Percentiles rank a stretch among this genome's conserved stretches.
Evolutionary conservation across 768 basidiomycete genomes (phyloP).

Genomic region (Butyriboletus loyo): DNA sequence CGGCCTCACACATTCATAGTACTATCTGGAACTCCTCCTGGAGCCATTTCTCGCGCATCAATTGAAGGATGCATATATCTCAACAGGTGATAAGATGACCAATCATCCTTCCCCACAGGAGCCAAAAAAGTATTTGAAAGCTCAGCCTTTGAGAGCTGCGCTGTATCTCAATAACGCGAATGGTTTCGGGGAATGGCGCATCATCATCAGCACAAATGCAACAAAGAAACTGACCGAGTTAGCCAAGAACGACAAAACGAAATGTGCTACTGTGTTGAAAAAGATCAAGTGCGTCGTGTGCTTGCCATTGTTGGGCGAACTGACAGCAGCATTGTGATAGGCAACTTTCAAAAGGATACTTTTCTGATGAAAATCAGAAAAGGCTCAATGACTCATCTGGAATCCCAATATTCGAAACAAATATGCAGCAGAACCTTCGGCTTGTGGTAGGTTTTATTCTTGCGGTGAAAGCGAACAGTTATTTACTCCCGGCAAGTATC

Average conservation of each 20-base stretch:
- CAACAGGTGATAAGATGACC: neutral
- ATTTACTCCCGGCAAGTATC: constrained; percentile 37
- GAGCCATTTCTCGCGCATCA: constrained; percentile 12
- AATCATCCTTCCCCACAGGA: neutral
- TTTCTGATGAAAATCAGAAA: constrained; percentile 69
- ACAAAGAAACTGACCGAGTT: constrained; percentile 47
- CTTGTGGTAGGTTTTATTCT: constrained; percentile 42
- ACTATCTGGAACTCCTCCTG: constrained; percentile 22
- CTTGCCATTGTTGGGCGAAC: neutral
- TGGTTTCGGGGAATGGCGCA: constrained; percentile 63
- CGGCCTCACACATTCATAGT: constrained; percentile 14
- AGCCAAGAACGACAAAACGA: constrained; percentile 42
- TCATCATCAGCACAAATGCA: constrained; percentile 53
- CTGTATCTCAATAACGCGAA: constrained; percentile 56
- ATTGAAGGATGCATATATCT: constrained; percentile 10
- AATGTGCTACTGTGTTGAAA: constrained; percentile 55
- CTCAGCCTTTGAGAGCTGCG: constrained; percentile 59
- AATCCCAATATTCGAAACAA: constrained; percentile 66
- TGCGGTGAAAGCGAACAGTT: neutral
- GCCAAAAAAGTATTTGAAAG: constrained; percentile 36
- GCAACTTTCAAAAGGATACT: constrained; percentile 66
- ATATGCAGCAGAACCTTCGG: constrained; percentile 53
- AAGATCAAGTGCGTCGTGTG: constrained; percentile 55
- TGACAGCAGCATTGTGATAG: constrained; percentile 30
- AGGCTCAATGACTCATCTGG: constrained; percentile 44